phyloP scores from a whole-genome alignment of 768 basidiomycete genomes.

The Collybia mongolica region DNA sequence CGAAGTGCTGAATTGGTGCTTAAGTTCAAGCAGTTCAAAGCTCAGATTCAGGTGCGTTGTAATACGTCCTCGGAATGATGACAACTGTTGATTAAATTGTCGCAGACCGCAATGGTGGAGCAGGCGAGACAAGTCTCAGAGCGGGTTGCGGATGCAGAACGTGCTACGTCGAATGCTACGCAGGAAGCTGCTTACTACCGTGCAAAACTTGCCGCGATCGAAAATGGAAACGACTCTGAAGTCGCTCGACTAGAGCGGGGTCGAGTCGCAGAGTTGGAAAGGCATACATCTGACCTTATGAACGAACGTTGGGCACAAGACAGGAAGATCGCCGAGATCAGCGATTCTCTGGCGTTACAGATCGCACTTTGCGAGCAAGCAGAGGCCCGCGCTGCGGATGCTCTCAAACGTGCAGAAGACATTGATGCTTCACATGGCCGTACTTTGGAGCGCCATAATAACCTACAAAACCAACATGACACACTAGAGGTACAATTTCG shows the following conservation, averaged over 20 bases:
- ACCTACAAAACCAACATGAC: conserved; percentile 65
- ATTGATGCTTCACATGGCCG: conserved; percentile 69
- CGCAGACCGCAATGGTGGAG: conserved; percentile 66
- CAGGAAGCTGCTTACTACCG: conserved; percentile 97
- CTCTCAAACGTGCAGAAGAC: conserved; percentile 71
- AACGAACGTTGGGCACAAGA: conserved; percentile 66
- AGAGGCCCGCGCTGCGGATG: conserved; percentile 74
- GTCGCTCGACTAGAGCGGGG: conserved; percentile 73
- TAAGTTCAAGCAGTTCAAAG: conserved; percentile 85
- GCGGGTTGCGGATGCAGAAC: conserved; percentile 76
- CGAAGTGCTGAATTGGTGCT: conserved; percentile 70
- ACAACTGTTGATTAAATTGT: background rate
- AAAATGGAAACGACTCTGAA: conserved; percentile 66
- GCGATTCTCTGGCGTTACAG: conserved; percentile 72
- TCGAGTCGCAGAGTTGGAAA: conserved; percentile 73
- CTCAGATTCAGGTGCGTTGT: conserved; percentile 73
- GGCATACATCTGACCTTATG: conserved; percentile 58
- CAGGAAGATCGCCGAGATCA: conserved; percentile 68
- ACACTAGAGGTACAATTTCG: conserved; percentile 63
- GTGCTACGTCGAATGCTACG: conserved; percentile 70
- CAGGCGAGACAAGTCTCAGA: conserved; percentile 80
- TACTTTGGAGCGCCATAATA: conserved; percentile 60
- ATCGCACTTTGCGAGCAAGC: conserved; percentile 78
- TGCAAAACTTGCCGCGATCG: conserved; percentile 88
- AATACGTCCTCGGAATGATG: conserved; percentile 5